A percentile compares a stretch with the other conserved stretches of the same genome.
Evolutionary conservation across 1,284 basidiomycete species (phyloP).

Genomic region (Microbotryomycetes sp.): DNA sequence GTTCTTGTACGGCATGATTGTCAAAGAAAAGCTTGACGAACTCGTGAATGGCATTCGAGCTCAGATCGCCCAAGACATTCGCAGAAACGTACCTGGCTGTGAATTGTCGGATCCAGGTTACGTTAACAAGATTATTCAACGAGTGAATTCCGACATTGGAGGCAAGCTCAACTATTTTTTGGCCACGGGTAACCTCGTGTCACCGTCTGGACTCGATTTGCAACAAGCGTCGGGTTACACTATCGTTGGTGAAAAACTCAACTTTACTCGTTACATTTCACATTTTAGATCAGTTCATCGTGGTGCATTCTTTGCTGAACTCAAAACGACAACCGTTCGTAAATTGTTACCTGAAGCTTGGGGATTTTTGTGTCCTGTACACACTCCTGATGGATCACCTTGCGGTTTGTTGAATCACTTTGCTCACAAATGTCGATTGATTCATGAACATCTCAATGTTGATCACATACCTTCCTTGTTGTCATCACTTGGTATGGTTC

Average conservation of each 20-base stretch:
- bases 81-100: conserved; percentile 60
- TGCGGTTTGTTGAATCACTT: conserved; percentile 98
- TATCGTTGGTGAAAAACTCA: conserved; percentile 97
- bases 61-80: conserved; percentile 69
- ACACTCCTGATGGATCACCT: conserved; percentile 96
- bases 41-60: conserved; percentile 67
- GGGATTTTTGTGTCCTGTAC: conserved; percentile 98
- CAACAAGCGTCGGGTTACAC: conserved; percentile 98
- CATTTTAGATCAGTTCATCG: conserved; percentile 99
- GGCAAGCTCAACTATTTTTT: conserved; percentile 87
- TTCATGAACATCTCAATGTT: conserved; percentile 69
- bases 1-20: conserved; percentile 89
- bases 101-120: conserved; percentile 86
- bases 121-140: conserved; percentile 66
- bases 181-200: conserved; percentile 93
- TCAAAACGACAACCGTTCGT: conserved; percentile 96
- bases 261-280: conserved; percentile 96
- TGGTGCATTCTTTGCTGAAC: conserved; percentile 98
- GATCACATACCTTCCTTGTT: conserved; percentile 76
- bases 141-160: conserved; percentile 88
- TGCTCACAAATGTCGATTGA: conserved; percentile 85
- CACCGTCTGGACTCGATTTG: conserved; percentile 89
- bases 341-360: conserved; percentile 97
- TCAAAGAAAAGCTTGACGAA: conserved; percentile 96
- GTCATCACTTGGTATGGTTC: conserved; percentile 87